phyloP scores from a whole-genome alignment of 1,139 yeast genomes.

The Pichia sp. region DNA sequence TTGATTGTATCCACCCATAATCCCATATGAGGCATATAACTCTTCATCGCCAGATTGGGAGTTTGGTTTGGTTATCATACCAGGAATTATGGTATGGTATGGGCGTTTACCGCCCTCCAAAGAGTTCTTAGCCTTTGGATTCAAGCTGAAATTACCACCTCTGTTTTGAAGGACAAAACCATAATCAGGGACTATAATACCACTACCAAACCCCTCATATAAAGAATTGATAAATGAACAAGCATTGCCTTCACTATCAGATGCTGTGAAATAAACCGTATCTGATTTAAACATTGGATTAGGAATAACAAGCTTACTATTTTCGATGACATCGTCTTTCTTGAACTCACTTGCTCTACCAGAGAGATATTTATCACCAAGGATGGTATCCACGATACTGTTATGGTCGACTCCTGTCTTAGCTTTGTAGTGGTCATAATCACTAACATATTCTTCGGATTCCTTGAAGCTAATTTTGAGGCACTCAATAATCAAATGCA shows the following conservation, averaged over 20 bases:
- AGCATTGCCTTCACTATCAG: conserved; percentile 73
- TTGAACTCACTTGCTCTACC: conserved; percentile 48
- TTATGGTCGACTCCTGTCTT: conserved; percentile 23
- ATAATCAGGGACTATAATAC: conserved; percentile 58
- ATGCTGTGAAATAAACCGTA: conserved; percentile 69
- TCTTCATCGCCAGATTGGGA: conserved; percentile 36
- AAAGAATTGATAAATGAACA: conserved; percentile 79
- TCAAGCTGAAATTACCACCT: conserved; percentile 69
- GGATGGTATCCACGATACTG: conserved; percentile 36
- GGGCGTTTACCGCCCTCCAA: conserved; percentile 71
- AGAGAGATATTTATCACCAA: conserved; percentile 43
- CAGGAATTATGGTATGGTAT: conserved; percentile 83
- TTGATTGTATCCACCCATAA: conserved; percentile 87
- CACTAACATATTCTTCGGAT: conserved; percentile 71
- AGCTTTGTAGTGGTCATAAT: conserved; percentile 41
- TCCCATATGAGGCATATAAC: conserved; percentile 69
- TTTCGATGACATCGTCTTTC: conserved; percentile 38
- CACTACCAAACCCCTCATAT: conserved; percentile 68
- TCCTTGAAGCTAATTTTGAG: conserved; percentile 71
- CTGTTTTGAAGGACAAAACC: conserved; percentile 77
- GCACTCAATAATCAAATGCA: conserved; percentile 66
- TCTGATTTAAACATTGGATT: conserved; percentile 64
- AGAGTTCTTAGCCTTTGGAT: conserved; percentile 53
- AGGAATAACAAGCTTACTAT: conserved; percentile 48
- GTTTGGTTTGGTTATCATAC: conserved; percentile 52